Conservation (phyloP, 106 monocot genomes). For the Iris macrosiphon region DNA sequence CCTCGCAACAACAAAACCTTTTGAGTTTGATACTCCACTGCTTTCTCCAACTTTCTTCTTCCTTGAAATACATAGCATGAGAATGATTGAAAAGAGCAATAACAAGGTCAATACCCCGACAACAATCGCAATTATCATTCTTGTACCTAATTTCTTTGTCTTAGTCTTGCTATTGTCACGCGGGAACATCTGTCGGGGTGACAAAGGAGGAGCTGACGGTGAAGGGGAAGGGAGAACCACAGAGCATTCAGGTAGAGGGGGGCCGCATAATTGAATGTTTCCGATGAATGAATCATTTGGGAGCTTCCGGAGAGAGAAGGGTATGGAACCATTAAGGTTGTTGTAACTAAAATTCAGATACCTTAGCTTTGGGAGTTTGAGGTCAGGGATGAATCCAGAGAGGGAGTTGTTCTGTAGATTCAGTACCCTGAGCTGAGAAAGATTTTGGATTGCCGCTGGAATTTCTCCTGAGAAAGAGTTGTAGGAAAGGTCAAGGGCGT, state of each 20-base stretch:
- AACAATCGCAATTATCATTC: constrained; percentile 40
- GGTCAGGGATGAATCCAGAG: constrained; percentile 76
- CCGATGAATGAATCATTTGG: constrained; percentile 63
- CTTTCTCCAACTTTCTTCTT: constrained; percentile 35
- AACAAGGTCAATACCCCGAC: constrained; percentile 34
- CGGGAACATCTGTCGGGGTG: constrained; percentile 24
- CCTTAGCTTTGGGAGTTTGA: constrained; percentile 46
- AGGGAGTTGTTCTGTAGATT: constrained; percentile 73
- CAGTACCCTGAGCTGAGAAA: constrained; percentile 44
- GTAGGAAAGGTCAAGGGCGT: constrained; percentile 60
- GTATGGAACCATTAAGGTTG: constrained; percentile 78
- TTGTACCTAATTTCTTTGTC: constrained; percentile 27
- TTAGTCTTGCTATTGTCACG: constrained; percentile 4
- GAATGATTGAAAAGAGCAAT: constrained; percentile 26
- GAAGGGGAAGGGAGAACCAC: constrained; percentile 51
- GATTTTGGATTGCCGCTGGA: constrained; percentile 35
- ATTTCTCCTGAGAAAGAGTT: constrained; percentile 68
- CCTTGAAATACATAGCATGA: constrained; percentile 39
- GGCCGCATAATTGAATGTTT: constrained; percentile 74
- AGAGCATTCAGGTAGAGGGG: constrained; percentile 58
- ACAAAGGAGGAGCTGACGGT: constrained; percentile 12
- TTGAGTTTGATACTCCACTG: constrained; percentile 6
- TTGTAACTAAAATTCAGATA: constrained; percentile 81
- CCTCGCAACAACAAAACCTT: constrained; percentile 13
- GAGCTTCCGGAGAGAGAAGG: constrained; percentile 65